These are phyloP conservation scores for Chlamydomonas applanata DNA, from an alignment of 139 green algal genomes.

Conservation along the genomic window DNA sequence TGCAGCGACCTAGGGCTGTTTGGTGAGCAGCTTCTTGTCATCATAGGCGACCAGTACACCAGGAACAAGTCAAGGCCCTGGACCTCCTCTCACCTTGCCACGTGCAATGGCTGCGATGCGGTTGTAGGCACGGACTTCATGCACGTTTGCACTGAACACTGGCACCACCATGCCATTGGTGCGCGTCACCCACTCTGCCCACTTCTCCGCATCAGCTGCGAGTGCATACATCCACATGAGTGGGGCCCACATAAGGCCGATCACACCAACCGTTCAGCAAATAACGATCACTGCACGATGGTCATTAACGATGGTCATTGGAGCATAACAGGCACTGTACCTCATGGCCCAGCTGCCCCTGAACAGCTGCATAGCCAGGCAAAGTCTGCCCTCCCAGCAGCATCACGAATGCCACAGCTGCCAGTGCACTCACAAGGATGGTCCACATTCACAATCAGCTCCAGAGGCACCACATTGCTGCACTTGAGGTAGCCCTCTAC, in stretches of 20 bases:
- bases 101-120: conserved; percentile 20
- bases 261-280: too few relatives aligned
- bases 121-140: conserved; percentile 42
- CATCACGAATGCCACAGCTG: background rate
- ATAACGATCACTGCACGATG: too few relatives aligned
- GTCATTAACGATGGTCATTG: too few relatives aligned
- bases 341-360: too few relatives aligned
- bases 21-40: too few relatives aligned
- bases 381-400: background rate
- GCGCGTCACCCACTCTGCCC: background rate
- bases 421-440: background rate
- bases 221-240: background rate
- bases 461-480: background rate
- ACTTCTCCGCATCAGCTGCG: background rate
- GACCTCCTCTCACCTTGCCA: conserved; percentile 13
- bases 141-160: conserved; percentile 26
- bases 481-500: background rate
- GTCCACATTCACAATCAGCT: conserved; percentile 26
- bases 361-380: too few relatives aligned
- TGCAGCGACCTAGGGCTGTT: too few relatives aligned
- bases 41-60: too few relatives aligned
- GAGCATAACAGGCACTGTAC: too few relatives aligned
- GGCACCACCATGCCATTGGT: conserved; percentile 10
- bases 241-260: too few relatives aligned
- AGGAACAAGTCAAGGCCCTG: too few relatives aligned